Base-by-base conservation (phyloP, 495 filamentous ascomycete species). In the Aspergillus cavernicola region DNA sequence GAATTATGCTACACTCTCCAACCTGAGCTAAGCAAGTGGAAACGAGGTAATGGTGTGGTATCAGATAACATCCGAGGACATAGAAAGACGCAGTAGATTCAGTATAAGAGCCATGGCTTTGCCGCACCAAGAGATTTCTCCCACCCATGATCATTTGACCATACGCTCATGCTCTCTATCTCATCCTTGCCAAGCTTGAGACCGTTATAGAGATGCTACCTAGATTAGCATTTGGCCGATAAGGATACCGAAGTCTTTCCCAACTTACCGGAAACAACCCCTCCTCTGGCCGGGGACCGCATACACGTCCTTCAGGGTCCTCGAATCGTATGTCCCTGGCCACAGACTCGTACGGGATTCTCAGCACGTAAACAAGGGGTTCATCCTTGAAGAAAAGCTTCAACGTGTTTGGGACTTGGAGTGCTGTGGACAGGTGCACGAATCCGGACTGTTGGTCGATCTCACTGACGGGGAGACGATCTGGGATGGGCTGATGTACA, bases 361-460 rank as follows among this genome's bases (percentile, higher is more conserved):
- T 56, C 78, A 95, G 67, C 67, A 92, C 67, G 77, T 96, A 63
- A 80, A 91, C 42, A 78, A 90, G 62, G 67, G 83, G 62, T 71
- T 97, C 55, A 80, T 90, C 54, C 61, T 90, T 57, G 86, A 90
- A 52, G 83, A 92, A 56, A 69, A 86, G 60, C 69, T 95, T 74
- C 37, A 77, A 43, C 0, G 73, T 77, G 31, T 69, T 71, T 31
- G 69, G 65, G 4, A 77, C 65, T 40, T 77, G 73, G 12, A 65
- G 58, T 20, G 71, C 65, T 23, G 60, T 68, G 6, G 72, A 75
- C 2, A 77, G 68, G 47, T 77, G 73, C 40, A 77, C 62, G 38
- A 73, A 77, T 35, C 67, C 71, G 11, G 66, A 70, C 19, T 53
- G 51, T 42, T 68, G 45, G 37, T 77, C 73, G 23, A 77, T 38